These are phyloP conservation scores for Yamadazyma trypodendri DNA, from an alignment of 1,139 yeast species.

Conservation along the genomic window DNA sequence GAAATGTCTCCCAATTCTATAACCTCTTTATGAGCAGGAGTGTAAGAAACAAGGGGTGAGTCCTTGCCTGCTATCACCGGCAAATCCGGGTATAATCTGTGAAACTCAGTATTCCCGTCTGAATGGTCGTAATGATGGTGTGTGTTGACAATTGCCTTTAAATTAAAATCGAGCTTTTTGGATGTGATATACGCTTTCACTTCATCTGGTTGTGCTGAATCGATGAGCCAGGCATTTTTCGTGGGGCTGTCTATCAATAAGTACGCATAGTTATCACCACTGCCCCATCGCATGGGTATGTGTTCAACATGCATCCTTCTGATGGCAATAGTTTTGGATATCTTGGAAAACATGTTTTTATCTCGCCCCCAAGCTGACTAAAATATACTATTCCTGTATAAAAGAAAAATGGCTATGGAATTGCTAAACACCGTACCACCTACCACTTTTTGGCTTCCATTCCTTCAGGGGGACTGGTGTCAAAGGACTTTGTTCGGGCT, in stretches of 20 bases:
- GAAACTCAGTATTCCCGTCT: constrained; percentile 69
- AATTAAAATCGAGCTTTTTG: constrained; percentile 31
- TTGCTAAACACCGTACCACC: too few relatives aligned
- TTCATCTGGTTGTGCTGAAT: constrained; percentile 85
- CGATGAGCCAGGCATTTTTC: constrained; percentile 77
- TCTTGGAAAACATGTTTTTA: not conserved
- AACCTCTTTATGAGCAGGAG: constrained; percentile 67
- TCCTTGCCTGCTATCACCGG: constrained; percentile 88
- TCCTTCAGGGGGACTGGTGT: constrained; percentile 78
- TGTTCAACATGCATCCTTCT: constrained; percentile 76
- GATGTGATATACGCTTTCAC: constrained; percentile 26
- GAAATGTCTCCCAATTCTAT: constrained; percentile 61
- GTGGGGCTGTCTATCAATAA: constrained; percentile 68
- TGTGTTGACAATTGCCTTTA: constrained; percentile 83
- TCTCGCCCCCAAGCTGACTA: not conserved
- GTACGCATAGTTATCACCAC: constrained; percentile 89
- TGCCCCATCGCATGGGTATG: constrained; percentile 94
- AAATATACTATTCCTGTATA: not conserved
- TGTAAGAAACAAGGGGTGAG: constrained; percentile 64
- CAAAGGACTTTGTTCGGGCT: constrained; percentile 66
- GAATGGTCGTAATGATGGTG: constrained; percentile 96
- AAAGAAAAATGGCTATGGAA: not conserved
- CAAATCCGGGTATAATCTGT: constrained; percentile 44
- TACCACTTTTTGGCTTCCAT: constrained; percentile 50
- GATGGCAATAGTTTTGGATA: not conserved